These are phyloP conservation scores for Fusarium camptoceras DNA, from an alignment of 2,329 filamentous ascomycete species.

Conservation along the genomic window DNA sequence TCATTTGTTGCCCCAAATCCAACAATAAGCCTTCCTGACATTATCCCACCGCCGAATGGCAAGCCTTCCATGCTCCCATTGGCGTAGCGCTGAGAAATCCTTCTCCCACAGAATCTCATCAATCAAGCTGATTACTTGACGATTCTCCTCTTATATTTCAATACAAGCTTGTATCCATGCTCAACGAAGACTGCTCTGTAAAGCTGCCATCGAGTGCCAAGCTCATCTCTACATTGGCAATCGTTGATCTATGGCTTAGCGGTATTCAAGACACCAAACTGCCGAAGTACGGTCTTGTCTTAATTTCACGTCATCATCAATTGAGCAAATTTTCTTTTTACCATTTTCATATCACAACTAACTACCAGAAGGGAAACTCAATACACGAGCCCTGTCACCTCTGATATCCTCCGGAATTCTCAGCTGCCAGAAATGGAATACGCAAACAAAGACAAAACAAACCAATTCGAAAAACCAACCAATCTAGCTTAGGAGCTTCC, in stretches of 20 bases:
- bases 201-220: slow-evolving; percentile 6
- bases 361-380: not conserved
- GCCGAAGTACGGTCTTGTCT: slow-evolving; percentile 24
- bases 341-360: slow-evolving; percentile 9
- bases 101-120: not conserved
- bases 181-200: not conserved
- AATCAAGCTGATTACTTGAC: not conserved
- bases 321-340: not conserved
- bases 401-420: not conserved
- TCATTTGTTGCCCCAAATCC: not conserved
- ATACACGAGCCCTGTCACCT: not conserved
- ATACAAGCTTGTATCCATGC: not conserved
- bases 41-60: not conserved
- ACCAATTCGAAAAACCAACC: slow-evolving; percentile 20
- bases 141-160: not conserved
- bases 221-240: slow-evolving; percentile 7
- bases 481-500: slow-evolving; percentile 12
- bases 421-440: not conserved
- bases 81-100: not conserved
- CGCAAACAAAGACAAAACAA: slow-evolving; percentile 6
- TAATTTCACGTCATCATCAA: slow-evolving; percentile 21
- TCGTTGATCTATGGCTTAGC: slow-evolving; percentile 15
- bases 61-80: not conserved
- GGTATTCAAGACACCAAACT: slow-evolving; percentile 11
- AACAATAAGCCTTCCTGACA: not conserved